Evolutionary conservation across 768 basidiomycete genomes (phyloP).

Genomic region (Suillus decipiens): DNA sequence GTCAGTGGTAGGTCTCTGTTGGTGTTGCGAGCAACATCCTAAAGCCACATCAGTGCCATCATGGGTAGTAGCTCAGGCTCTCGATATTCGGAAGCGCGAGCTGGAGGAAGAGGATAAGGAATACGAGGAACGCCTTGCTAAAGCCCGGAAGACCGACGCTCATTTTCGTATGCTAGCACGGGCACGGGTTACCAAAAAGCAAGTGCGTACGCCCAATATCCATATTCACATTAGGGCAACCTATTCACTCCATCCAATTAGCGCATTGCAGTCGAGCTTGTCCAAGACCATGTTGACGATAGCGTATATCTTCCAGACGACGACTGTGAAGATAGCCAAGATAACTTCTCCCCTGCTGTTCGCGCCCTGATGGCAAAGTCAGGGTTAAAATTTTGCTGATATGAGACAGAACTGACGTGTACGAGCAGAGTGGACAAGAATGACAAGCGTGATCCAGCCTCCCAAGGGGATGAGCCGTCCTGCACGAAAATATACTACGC

Average conservation of each 20-base stretch:
- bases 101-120: conserved; percentile 69
- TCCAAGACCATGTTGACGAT: conserved; percentile 51
- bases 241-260: conserved; percentile 11
- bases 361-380: conserved; percentile 81
- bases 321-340: conserved; percentile 34
- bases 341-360: conserved; percentile 76
- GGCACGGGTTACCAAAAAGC: conserved; percentile 61
- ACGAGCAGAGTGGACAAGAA: conserved; percentile 20
- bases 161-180: conserved; percentile 51
- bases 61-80: conserved; percentile 77
- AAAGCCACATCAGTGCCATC: conserved; percentile 48
- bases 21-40: not conserved
- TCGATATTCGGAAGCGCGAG: conserved; percentile 61
- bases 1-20: conserved; percentile 19
- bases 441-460: conserved; percentile 13
- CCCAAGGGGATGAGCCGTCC: conserved; percentile 45
- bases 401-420: conserved; percentile 8
- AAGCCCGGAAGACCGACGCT: conserved; percentile 66
- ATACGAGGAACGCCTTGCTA: conserved; percentile 57
- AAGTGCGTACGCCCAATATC: conserved; percentile 40
- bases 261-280: conserved; percentile 22
- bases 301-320: conserved; percentile 73
- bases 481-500: conserved; percentile 92
- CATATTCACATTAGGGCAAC: conserved; percentile 6
- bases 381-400: conserved; percentile 20